Conservation (phyloP, 2,329 filamentous ascomycete genomes). For the Aureobasidium sp. region DNA sequence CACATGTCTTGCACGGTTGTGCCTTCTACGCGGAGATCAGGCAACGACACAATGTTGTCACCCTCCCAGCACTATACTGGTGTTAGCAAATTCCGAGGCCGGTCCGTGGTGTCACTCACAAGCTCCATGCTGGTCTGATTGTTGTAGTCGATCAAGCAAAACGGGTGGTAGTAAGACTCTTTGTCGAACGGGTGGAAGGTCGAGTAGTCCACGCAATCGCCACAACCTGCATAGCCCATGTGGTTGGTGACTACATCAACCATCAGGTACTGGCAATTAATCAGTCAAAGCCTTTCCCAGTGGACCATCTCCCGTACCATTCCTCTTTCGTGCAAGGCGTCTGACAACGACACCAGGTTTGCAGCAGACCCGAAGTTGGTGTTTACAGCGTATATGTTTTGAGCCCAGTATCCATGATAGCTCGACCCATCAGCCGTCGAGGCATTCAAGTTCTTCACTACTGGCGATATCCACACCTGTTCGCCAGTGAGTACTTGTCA, state of each 20-base stretch:
- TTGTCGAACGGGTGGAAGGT: constrained; percentile 33
- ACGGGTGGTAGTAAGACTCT: constrained; percentile 39
- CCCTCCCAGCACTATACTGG: constrained; percentile 26
- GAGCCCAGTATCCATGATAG: constrained; percentile 50
- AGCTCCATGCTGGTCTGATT: constrained; percentile 31
- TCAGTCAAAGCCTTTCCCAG: constrained; percentile 11
- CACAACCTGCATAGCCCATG: constrained; percentile 27
- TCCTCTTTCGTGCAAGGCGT: constrained; percentile 27
- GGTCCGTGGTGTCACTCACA: background rate
- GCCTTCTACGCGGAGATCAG: constrained; percentile 51
- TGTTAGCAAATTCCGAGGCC: background rate
- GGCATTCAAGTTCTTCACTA: constrained; percentile 36
- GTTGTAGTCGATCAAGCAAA: constrained; percentile 49
- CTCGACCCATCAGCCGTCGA: constrained; percentile 28
- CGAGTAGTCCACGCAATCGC: constrained; percentile 24
- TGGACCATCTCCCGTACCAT: constrained; percentile 22
- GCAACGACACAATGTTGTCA: constrained; percentile 45
- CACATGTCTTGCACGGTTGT: constrained; percentile 41
- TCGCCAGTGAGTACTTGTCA: background rate
- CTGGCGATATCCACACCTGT: constrained; percentile 45
- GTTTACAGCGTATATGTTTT: constrained; percentile 37
- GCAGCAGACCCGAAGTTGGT: constrained; percentile 28
- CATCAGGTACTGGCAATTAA: constrained; percentile 26
- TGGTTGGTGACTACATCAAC: constrained; percentile 31
- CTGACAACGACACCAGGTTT: constrained; percentile 29